phyloP scores from a whole-genome alignment of 805 yeast species.

The Suhomyces xylopsoci region DNA sequence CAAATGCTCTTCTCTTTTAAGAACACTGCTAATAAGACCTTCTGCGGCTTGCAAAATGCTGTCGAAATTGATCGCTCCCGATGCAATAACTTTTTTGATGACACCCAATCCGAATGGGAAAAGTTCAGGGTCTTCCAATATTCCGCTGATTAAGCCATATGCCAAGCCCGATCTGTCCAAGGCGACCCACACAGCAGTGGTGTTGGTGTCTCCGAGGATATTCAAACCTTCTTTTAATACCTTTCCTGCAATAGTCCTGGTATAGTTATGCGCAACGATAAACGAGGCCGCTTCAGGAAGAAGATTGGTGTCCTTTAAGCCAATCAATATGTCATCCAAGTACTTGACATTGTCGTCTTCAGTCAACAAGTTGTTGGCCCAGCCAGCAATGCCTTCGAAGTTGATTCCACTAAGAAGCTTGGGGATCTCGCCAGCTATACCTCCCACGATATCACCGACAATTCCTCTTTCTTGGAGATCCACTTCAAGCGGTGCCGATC shows the following conservation, averaged over 20 bases:
- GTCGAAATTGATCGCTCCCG: constrained; percentile 15
- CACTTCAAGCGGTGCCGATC: constrained; percentile 7
- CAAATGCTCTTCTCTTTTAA: constrained; percentile 8
- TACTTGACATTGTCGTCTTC: constrained; percentile 17
- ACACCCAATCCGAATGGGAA: constrained; percentile 23
- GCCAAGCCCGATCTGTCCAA: constrained; percentile 30
- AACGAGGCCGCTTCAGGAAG: constrained; percentile 22
- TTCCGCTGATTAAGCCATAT: constrained; percentile 22
- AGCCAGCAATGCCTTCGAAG: constrained; percentile 28
- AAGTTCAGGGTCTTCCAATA: constrained; percentile 18
- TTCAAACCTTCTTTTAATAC: constrained; percentile 15
- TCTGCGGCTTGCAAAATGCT: constrained; percentile 11
- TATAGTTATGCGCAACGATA: constrained; percentile 22
- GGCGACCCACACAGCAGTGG: constrained; percentile 26
- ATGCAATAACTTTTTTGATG: constrained; percentile 16
- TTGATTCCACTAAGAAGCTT: constrained; percentile 11
- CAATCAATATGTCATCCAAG: constrained; percentile 22
- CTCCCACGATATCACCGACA: background rate
- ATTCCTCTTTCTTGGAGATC: constrained; percentile 7
- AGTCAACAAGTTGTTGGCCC: constrained; percentile 22
- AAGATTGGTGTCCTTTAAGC: constrained; percentile 20
- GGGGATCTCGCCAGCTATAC: constrained; percentile 16
- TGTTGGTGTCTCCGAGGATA: constrained; percentile 15
- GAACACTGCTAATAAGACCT: constrained; percentile 5
- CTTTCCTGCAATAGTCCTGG: constrained; percentile 16